These are phyloP conservation scores for Cladosporium sp. DNA, from an alignment of 2,329 filamentous ascomycete species.

Conservation along the genomic window DNA sequence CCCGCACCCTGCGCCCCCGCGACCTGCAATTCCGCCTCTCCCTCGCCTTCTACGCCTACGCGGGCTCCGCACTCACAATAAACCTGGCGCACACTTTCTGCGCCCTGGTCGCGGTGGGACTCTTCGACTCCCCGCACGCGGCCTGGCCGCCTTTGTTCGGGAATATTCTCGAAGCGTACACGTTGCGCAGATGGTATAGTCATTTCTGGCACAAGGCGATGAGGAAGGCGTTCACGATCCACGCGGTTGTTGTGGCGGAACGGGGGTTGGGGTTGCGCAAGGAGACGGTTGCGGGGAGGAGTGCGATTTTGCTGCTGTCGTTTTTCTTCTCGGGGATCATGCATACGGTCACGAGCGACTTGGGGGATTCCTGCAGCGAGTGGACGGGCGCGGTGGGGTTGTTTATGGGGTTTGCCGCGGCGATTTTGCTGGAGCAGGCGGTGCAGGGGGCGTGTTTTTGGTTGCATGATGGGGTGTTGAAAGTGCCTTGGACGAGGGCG, in stretches of 20 bases:
- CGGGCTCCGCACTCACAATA: slow-evolving; percentile 2
- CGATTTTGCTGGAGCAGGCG: slow-evolving; percentile 6
- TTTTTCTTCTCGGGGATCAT: slow-evolving; percentile 11
- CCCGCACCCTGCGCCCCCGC: slow-evolving; percentile 2
- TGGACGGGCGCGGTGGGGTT: not conserved
- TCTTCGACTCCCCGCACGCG: slow-evolving; percentile 1
- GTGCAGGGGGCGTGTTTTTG: not conserved
- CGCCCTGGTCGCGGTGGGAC: slow-evolving; percentile 6
- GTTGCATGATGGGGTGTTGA: not conserved
- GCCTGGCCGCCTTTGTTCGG: slow-evolving; percentile 10
- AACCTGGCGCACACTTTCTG: slow-evolving; percentile 6
- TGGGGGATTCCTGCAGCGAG: not conserved
- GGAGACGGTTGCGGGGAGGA: not conserved
- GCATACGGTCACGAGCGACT: slow-evolving; percentile 1
- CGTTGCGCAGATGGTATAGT: slow-evolving; percentile 10
- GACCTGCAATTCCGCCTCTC: not conserved
- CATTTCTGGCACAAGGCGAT: slow-evolving; percentile 13
- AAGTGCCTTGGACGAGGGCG: slow-evolving; percentile 2
- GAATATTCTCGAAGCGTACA: slow-evolving; percentile 1
- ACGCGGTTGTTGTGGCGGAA: not conserved
- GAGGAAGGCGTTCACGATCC: slow-evolving; percentile 10
- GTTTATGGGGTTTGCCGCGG: not conserved
- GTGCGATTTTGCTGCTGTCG: slow-evolving; percentile 3
- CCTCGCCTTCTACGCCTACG: slow-evolving; percentile 5
- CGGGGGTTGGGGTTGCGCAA: not conserved